Percentiles rank a stretch among this genome's conserved stretches.
Evolutionary conservation across 805 yeast genomes (phyloP).

Genomic region (Suhomyces kilbournensis): DNA sequence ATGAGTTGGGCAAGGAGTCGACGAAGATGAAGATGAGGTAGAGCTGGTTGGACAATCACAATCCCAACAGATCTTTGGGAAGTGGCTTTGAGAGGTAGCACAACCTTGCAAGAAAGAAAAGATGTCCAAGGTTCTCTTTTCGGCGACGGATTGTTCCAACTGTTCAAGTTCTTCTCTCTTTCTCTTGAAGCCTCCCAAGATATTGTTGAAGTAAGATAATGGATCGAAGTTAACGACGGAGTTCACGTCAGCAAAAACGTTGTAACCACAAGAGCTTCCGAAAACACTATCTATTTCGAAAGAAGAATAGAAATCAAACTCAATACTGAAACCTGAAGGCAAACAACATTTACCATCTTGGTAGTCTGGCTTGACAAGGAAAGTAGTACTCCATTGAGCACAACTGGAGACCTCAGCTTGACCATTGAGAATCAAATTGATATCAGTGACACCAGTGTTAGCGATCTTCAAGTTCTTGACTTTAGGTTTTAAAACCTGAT

Average conservation of each 20-base stretch:
- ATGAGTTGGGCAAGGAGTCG: background rate
- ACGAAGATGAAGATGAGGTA: background rate
- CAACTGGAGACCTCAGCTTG: constrained; percentile 12
- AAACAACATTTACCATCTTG: constrained; percentile 20
- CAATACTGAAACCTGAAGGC: constrained; percentile 20
- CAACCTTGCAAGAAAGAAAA: constrained; percentile 1
- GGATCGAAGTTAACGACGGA: constrained; percentile 4
- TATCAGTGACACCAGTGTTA: constrained; percentile 22
- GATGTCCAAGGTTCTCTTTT: constrained; percentile 1
- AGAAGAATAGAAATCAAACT: constrained; percentile 11
- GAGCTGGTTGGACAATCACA: constrained; percentile 7
- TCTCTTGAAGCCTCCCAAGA: constrained; percentile 3
- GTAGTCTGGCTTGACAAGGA: constrained; percentile 18
- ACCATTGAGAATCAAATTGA: constrained; percentile 11
- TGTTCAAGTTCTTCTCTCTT: constrained; percentile 7
- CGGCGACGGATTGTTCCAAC: background rate
- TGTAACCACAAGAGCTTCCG: constrained; percentile 8
- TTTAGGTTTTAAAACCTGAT: constrained; percentile 12
- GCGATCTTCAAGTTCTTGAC: constrained; percentile 15
- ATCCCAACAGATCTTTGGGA: constrained; percentile 12
- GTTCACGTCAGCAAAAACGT: background rate
- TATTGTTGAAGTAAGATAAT: constrained; percentile 1
- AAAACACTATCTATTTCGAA: constrained; percentile 7
- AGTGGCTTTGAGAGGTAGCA: constrained; percentile 3
- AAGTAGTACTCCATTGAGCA: constrained; percentile 21